phyloP scores from a whole-genome alignment of 192 early-diverging fungal species.

The Coemansia nantahalensis region DNA sequence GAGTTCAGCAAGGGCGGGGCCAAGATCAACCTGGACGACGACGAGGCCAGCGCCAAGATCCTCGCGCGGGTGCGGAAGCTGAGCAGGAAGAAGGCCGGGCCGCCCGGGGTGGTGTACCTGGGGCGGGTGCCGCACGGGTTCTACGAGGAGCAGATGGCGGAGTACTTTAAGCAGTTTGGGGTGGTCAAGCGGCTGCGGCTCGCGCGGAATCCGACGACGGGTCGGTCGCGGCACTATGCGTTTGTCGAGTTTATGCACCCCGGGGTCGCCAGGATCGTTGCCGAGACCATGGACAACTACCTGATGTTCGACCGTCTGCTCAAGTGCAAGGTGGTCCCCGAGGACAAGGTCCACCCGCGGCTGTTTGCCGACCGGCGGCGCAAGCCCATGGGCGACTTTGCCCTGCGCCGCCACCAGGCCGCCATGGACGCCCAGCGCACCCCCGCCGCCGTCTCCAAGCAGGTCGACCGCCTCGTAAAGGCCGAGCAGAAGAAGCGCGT shows the following conservation, averaged over 20 bases:
- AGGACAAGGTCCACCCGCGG: conserved; percentile 70
- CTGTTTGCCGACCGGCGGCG: conserved; percentile 62
- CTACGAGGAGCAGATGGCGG: conserved; percentile 87
- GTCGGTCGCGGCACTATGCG: conserved; percentile 86
- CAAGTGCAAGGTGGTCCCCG: conserved; percentile 70
- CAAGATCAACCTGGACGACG: conserved; percentile 22
- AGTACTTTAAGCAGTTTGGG: conserved; percentile 95
- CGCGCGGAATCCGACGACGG: conserved; percentile 91
- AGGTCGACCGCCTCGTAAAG: conserved; percentile 53
- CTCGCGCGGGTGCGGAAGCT: conserved; percentile 9
- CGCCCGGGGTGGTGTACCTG: conserved; percentile 77
- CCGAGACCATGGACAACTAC: conserved; percentile 97
- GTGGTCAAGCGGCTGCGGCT: conserved; percentile 71
- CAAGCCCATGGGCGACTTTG: conserved; percentile 1
- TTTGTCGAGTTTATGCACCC: conserved; percentile 86
- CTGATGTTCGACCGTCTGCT: conserved; percentile 76
- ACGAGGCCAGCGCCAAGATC: conserved; percentile 7
- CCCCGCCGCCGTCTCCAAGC: conserved; percentile 40
- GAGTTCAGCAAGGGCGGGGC: conserved; percentile 12
- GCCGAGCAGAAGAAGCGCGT: conserved; percentile 62
- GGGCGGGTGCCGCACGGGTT: conserved; percentile 95
- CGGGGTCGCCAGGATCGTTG: conserved; percentile 87
- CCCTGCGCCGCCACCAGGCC: conserved; percentile 47
- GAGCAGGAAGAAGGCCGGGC: conserved; percentile 2
- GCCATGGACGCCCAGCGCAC: conserved; percentile 64